These are phyloP conservation scores for Solanum hybrid DNA, from an alignment of 305 asterid genomes.

Conservation along the genomic window DNA sequence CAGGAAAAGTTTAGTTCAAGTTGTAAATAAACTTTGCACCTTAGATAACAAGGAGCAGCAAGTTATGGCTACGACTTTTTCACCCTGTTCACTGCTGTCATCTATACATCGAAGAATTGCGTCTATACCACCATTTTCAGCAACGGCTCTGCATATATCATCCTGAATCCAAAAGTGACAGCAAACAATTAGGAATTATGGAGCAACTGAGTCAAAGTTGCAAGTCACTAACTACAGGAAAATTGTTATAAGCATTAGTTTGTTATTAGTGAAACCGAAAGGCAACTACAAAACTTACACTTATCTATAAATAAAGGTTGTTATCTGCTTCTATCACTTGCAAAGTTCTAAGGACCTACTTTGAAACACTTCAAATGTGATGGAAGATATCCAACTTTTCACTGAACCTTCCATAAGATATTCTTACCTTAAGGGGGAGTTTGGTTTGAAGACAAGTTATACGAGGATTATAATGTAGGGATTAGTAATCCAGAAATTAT, in stretches of 20 bases:
- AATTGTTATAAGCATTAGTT: not conserved
- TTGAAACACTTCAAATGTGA: not conserved
- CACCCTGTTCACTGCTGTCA: constrained; percentile 61
- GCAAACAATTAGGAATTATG: not conserved
- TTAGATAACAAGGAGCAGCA: constrained; percentile 76
- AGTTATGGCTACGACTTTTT: constrained; percentile 47
- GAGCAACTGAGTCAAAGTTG: not conserved
- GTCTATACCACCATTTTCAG: constrained; percentile 70
- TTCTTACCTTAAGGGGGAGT: not conserved
- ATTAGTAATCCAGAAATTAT: not conserved
- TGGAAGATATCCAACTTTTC: not conserved
- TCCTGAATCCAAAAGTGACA: constrained; percentile 40
- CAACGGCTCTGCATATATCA: constrained; percentile 81
- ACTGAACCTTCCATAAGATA: not conserved
- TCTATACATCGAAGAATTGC: constrained; percentile 62
- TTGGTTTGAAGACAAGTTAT: not conserved
- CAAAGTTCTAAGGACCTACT: not conserved
- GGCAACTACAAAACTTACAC: not conserved
- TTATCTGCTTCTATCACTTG: not conserved
- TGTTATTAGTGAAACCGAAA: not conserved
- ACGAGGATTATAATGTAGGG: not conserved
- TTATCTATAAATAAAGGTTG: not conserved
- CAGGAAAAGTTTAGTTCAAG: not conserved
- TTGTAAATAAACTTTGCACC: constrained; percentile 35
- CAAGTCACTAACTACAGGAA: not conserved